Evolutionary conservation across 495 filamentous ascomycete genomes (phyloP).

Genomic region (Aspergillus affinis): DNA sequence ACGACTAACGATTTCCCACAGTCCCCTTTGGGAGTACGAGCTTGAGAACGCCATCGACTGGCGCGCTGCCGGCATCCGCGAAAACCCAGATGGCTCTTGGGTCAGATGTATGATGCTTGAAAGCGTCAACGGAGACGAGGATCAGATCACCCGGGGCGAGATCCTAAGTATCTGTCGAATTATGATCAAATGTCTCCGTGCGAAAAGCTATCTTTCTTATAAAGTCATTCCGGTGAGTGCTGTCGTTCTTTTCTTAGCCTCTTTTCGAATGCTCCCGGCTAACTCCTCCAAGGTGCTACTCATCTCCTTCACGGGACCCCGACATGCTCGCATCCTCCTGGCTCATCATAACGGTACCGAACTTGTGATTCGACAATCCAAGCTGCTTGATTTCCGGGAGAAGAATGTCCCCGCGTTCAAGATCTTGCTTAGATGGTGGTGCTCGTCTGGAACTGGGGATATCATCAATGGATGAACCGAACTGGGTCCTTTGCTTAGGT

Average conservation of each 20-base stretch:
- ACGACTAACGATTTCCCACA: too few relatives aligned
- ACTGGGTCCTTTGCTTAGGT: neutral
- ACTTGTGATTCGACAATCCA: neutral
- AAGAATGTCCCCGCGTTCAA: neutral
- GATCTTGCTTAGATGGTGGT: neutral
- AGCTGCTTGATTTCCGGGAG: neutral
- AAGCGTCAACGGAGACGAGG: neutral
- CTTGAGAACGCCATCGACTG: too few relatives aligned
- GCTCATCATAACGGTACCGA: constrained; percentile 1
- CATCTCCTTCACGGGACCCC: neutral
- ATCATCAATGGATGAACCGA: neutral
- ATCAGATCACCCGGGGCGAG: constrained; percentile 2
- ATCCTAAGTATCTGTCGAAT: constrained; percentile 4
- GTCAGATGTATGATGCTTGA: constrained; percentile 1
- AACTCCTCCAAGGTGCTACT: neutral
- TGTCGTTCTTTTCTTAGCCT: neutral
- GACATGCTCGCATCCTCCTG: constrained; percentile 5
- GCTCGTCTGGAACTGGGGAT: neutral
- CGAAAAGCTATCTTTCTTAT: neutral
- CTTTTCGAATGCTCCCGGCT: neutral
- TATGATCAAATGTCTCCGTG: neutral
- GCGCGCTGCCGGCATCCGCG: neutral
- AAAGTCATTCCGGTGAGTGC: neutral
- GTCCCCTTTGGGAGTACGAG: too few relatives aligned
- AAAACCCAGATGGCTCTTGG: neutral